Evolutionary conservation across 441 rosid genomes (phyloP), one percentile per base, ranked within the genome.

Genomic region (Populus tomentosa): DNA sequence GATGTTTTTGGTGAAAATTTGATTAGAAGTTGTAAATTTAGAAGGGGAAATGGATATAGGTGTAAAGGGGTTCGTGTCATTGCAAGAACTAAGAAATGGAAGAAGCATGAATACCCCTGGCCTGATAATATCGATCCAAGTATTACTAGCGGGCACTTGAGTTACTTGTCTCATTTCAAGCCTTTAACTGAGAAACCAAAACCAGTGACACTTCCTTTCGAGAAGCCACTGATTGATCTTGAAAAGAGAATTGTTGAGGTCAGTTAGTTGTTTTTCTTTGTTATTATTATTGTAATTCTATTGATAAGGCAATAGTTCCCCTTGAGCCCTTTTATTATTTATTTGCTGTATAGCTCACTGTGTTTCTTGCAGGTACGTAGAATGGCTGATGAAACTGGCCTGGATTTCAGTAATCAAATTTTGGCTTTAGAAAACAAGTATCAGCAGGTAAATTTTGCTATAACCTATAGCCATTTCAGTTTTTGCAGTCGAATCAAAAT

Each of bases 71-170:
- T 78, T 59, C 64, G 67, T 62, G 88, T 91, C 20, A 71, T 78
- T 64, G 90, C 97, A 7, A 87, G 88, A 87, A 81, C 92, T 70
- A 87, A 90, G 89, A 91, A 92, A 85, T 87, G 82, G 79, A 94
- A 90, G 93, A 94, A 92, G 88, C 88, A 90, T 20, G 97, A 94
- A 67, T 89, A 90, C 67, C 98, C 98, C 0, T 91, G 97, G 98
- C 97, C 99, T 0, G 88, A 86, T 0, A 89, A 94, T 87, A 84
- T 93, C 24, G 99, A 95, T 87, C 97, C 94, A 0, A 95, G 89
- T 79, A 95, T 94, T n/a, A 89, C 91, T 74, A 97, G 99, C 38
- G 98, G 98, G 70, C 75, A 90, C 76, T 90, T 93, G 56, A 84
- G 85, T 79, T 89, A 96, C 80, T 90, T 96, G 46, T 91, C 99